A percentile compares a stretch with the other conserved stretches of the same genome.
Evolutionary conservation across 257 asterid genomes (phyloP).

Genomic region (Solanum sitiens): DNA sequence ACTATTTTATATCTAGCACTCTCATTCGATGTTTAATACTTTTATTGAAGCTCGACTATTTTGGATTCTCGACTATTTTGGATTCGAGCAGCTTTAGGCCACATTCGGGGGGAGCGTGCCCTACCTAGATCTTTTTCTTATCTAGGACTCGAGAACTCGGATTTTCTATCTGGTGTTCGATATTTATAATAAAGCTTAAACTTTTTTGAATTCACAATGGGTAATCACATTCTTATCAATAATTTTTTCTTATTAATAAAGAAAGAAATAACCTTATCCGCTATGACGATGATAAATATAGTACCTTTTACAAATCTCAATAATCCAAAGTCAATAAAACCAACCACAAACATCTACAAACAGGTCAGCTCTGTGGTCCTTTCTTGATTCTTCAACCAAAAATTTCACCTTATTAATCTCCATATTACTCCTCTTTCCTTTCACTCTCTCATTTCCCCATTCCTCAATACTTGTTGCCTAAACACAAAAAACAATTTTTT

Average conservation of each 20-base stretch:
- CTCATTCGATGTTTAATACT: background rate
- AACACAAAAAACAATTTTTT: background rate
- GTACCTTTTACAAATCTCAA: background rate
- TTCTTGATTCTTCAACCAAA: background rate
- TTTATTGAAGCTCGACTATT: too few relatives aligned
- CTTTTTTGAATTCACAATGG: background rate
- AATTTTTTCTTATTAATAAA: too few relatives aligned
- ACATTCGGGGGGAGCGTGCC: rapidly evolving
- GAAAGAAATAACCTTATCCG: rapidly evolving
- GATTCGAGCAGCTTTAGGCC: too few relatives aligned
- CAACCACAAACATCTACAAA: slow-evolving; percentile 8
- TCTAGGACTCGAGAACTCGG: too few relatives aligned
- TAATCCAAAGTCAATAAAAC: slow-evolving; percentile 27
- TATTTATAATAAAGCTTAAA: too few relatives aligned
- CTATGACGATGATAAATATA: background rate
- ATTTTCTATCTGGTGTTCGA: too few relatives aligned
- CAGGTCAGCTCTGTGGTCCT: slow-evolving; percentile 45
- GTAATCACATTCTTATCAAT: rapidly evolving
- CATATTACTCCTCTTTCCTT: background rate
- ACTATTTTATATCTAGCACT: too few relatives aligned
- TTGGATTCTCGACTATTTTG: too few relatives aligned
- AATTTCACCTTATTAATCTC: background rate
- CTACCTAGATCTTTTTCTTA: too few relatives aligned
- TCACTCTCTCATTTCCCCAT: background rate
- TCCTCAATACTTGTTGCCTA: background rate